Evolutionary conservation across 306 rosid genomes (phyloP), one percentile per base, ranked within the genome.

Genomic region (Cucumis cinereus): DNA sequence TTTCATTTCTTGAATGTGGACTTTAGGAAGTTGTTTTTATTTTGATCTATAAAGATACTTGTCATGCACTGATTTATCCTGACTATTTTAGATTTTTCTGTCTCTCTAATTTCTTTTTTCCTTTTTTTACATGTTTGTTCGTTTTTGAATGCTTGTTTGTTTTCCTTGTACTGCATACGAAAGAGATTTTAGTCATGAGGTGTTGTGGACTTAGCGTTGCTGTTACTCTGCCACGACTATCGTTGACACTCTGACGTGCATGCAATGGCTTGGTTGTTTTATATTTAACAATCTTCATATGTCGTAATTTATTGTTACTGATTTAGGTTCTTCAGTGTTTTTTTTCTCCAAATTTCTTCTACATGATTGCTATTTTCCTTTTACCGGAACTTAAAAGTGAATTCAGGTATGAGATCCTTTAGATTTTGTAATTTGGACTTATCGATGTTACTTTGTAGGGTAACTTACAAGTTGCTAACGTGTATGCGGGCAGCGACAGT

Each of bases 381-480:
- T 6, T 69, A 23, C 38, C 14, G 23, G 73, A 38, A 20, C 55
- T 69, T 16, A 20, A 16, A 50, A 50, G 20, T 50, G 55, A 50
- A 15, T 50, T 50, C 20, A 50, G 20, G 1, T 16, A 8, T 16
- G 55, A 50, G 55, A 17, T 19, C 53, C 14, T 54, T 3, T 19
- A 54, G 3, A 6, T 54, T 7, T 8, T 55, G 15, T 20, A 55
- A 20, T 55, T 20, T 20, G 60, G 24, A 55, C 20, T 20, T 55
- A 52, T 7, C 57, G 23, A 53, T 5, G 23, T 53, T 53, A 53
- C 57, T 53, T 3, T 53, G 57, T 85, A 94, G 99, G 99, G 97
- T 40, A 88, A 92, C 83, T 82, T 91, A 78, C 85, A 86, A 73
- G 99, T 90, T 79, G 96, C 97, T 36, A 88, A 91, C 80, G 97